Conservation (phyloP, 179 eudicot species). For the Amaranthus tricolor region DNA sequence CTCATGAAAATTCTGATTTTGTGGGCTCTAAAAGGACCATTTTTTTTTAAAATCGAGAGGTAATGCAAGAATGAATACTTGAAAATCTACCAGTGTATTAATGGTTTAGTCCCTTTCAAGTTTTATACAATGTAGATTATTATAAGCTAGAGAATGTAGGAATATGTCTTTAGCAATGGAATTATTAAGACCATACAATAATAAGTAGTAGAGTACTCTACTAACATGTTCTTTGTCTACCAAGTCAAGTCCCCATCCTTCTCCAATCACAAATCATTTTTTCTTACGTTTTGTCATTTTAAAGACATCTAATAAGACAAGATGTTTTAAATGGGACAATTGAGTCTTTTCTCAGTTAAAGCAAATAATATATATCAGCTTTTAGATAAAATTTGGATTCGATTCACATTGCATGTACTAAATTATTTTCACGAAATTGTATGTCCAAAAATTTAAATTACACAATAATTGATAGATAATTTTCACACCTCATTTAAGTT, state of each 20-base stretch:
- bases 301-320: not conserved
- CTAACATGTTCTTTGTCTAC: conserved; percentile 14
- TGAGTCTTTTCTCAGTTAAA: not conserved
- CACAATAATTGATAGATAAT: no score
- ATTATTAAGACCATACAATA: not conserved
- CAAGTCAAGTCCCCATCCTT: conserved; percentile 5
- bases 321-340: not conserved
- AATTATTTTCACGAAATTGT: no score
- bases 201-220: not conserved
- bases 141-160: not conserved
- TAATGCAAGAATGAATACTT: not conserved
- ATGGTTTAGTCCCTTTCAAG: conserved; percentile 14
- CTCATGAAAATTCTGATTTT: conserved; percentile 15
- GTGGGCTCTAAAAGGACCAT: conserved; percentile 25
- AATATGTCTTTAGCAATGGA: not conserved
- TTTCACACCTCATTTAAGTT: no score
- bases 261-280: not conserved
- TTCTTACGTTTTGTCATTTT: not conserved
- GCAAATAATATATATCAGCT: no score
- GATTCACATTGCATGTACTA: no score
- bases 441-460: no score
- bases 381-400: no score
- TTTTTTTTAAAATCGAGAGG: not conserved
- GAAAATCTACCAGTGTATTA: not conserved
- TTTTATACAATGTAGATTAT: not conserved